These are phyloP conservation scores for Termitomyces sp. DNA, from an alignment of 768 basidiomycete species.

Conservation along the genomic window DNA sequence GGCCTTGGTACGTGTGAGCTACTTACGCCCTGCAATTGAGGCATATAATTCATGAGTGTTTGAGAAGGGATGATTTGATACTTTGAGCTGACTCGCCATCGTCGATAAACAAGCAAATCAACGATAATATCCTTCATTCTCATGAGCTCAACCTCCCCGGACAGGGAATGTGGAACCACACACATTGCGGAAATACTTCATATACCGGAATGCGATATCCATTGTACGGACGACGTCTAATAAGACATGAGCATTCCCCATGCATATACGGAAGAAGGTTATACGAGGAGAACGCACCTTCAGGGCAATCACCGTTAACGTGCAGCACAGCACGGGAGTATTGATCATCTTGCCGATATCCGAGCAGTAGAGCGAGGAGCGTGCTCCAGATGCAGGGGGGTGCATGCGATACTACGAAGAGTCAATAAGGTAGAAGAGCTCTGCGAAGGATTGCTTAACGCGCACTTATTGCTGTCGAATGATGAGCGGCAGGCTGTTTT, in stretches of 20 bases:
- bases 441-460: neutral
- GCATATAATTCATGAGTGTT: neutral
- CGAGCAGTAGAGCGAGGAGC: constrained; percentile 85
- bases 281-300: constrained; percentile 39
- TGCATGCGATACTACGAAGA: constrained; percentile 77
- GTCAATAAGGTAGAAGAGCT: neutral
- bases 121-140: constrained; percentile 68
- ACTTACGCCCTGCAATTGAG: constrained; percentile 32
- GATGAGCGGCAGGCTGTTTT: neutral
- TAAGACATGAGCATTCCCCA: neutral
- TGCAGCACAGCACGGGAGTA: constrained; percentile 81
- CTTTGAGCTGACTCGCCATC: constrained; percentile 45
- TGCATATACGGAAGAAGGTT: neutral
- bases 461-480: constrained; percentile 52
- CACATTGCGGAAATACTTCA: constrained; percentile 81
- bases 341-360: constrained; percentile 90
- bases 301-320: constrained; percentile 88
- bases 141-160: neutral
- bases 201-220: constrained; percentile 83
- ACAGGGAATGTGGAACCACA: neutral
- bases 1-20: neutral
- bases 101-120: constrained; percentile 83
- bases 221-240: constrained; percentile 81
- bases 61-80: neutral
- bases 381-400: constrained; percentile 77